These are phyloP conservation scores for Meyerozyma athensensis DNA, from an alignment of 1,139 yeast species.

Conservation along the genomic window DNA sequence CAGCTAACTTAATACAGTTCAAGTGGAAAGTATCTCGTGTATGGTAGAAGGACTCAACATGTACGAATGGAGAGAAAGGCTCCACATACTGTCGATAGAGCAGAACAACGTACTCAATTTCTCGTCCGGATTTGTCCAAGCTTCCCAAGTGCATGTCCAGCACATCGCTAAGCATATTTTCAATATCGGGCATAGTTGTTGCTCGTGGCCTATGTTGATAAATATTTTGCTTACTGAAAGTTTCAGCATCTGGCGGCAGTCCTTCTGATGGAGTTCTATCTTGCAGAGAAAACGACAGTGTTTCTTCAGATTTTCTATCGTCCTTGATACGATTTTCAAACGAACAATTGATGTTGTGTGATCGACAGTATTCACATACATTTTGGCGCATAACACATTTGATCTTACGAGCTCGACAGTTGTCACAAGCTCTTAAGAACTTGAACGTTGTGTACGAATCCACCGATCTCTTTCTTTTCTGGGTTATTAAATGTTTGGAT, in stretches of 20 bases:
- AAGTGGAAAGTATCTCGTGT: background rate
- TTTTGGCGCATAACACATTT: slow-evolving; percentile 1
- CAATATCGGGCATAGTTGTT: too few species aligned
- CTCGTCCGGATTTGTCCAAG: background rate
- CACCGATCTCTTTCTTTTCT: background rate
- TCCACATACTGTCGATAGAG: background rate
- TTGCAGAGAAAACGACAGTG: too few species aligned
- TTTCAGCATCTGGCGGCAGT: too few species aligned
- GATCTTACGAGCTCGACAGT: background rate
- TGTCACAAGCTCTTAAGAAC: slow-evolving; percentile 3
- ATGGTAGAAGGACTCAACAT: background rate
- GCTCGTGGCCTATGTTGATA: too few species aligned
- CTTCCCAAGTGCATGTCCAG: too few species aligned
- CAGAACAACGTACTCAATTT: background rate
- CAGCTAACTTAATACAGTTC: background rate
- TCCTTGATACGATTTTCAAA: slow-evolving; percentile 1
- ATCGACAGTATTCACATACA: background rate
- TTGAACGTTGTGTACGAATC: slow-evolving; percentile 1
- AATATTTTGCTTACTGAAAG: too few species aligned
- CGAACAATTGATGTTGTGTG: background rate
- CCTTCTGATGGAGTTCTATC: too few species aligned
- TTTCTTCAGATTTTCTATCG: background rate
- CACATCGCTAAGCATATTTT: too few species aligned
- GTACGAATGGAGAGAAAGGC: background rate
- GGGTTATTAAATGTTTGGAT: background rate